phyloP scores from a whole-genome alignment of 495 filamentous ascomycete species.

The Neurospora discreta region DNA sequence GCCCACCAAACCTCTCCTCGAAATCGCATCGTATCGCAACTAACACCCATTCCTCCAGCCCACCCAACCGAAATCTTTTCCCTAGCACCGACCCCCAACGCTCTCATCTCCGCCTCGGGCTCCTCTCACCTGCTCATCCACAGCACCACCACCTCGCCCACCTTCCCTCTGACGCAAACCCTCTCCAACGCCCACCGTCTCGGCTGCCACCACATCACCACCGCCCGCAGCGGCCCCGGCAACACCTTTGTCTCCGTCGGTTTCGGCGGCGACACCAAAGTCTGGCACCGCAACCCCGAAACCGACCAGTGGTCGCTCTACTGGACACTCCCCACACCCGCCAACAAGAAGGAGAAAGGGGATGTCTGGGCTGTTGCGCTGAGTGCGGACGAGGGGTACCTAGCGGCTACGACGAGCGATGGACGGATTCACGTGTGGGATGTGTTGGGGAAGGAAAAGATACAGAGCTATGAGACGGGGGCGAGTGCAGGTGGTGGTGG shows the following conservation, averaged over 20 bases:
- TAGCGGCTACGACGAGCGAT: constrained; percentile 72
- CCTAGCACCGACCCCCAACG: constrained; percentile 65
- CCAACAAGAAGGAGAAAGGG: constrained; percentile 38
- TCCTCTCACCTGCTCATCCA: constrained; percentile 69
- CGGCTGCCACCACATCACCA: constrained; percentile 79
- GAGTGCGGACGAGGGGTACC: constrained; percentile 66
- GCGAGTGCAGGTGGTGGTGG: constrained; percentile 38
- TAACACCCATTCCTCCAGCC: constrained; percentile 32
- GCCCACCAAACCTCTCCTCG: too few relatives aligned
- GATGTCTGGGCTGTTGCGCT: constrained; percentile 82
- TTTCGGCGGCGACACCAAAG: constrained; percentile 74
- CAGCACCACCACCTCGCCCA: constrained; percentile 54
- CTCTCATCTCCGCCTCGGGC: constrained; percentile 73
- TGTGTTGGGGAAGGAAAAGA: constrained; percentile 29
- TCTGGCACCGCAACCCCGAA: constrained; percentile 52
- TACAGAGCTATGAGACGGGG: constrained; percentile 82
- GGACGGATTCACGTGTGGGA: constrained; percentile 88
- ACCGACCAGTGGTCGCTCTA: constrained; percentile 39
- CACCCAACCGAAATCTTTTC: constrained; percentile 85
- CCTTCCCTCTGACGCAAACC: constrained; percentile 66
- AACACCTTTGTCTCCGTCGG: constrained; percentile 66
- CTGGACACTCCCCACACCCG: constrained; percentile 18
- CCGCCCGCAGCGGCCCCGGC: constrained; percentile 47
- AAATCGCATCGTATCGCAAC: too few relatives aligned
- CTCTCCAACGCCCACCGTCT: constrained; percentile 66